These are phyloP conservation scores for Cercospora citrullina DNA, from an alignment of 2,329 filamentous ascomycete genomes.

Conservation along the genomic window DNA sequence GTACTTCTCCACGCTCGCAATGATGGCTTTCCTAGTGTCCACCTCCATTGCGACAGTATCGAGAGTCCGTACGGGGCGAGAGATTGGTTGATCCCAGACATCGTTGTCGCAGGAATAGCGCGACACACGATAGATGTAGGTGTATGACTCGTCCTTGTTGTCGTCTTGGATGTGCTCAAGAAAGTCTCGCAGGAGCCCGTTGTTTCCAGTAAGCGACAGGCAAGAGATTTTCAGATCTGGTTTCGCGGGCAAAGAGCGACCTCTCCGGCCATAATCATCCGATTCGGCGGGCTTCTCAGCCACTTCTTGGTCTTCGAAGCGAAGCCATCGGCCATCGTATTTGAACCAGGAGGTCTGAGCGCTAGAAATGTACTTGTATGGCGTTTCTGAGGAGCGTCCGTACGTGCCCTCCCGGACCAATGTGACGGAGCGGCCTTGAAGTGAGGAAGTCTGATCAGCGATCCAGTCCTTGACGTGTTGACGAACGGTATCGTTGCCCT, in stretches of 20 bases:
- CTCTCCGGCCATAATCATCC: background rate
- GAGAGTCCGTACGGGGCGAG: slow-evolving; percentile 68
- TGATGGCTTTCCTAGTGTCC: slow-evolving; percentile 62
- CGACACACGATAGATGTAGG: slow-evolving; percentile 24
- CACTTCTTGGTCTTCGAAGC: slow-evolving; percentile 4
- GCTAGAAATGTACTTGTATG: slow-evolving; percentile 8
- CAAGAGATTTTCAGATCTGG: slow-evolving; percentile 26
- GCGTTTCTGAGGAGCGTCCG: background rate
- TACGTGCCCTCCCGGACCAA: background rate
- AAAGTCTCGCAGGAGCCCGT: slow-evolving; percentile 40
- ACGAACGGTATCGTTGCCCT: slow-evolving; percentile 41
- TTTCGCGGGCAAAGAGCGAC: background rate
- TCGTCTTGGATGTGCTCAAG: slow-evolving; percentile 50
- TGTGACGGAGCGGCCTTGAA: background rate
- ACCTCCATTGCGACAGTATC: slow-evolving; percentile 70
- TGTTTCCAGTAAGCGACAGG: slow-evolving; percentile 28
- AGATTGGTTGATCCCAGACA: slow-evolving; percentile 39
- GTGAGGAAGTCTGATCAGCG: slow-evolving; percentile 1
- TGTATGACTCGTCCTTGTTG: slow-evolving; percentile 31
- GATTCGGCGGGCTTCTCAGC: background rate
- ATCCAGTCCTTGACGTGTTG: slow-evolving; percentile 46
- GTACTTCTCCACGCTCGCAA: slow-evolving; percentile 73
- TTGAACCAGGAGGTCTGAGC: slow-evolving; percentile 9
- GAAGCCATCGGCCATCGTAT: slow-evolving; percentile 1
- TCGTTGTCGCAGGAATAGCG: slow-evolving; percentile 22